Base-by-base conservation (phyloP, 1,139 yeast genomes). In the Sugiyamaella pinicola region DNA sequence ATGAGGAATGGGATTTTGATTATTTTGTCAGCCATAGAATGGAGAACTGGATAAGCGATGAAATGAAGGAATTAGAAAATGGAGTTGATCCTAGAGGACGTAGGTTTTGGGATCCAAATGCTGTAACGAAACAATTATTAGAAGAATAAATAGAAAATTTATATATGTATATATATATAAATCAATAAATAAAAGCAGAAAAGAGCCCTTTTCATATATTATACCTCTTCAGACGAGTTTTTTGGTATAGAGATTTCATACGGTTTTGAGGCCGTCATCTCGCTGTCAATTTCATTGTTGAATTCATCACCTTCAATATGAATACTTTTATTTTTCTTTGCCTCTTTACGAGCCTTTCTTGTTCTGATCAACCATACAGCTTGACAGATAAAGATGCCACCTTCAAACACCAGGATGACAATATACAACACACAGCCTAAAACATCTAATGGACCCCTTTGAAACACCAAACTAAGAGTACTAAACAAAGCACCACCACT, bases 401-500 rank as follows among this genome's bases (percentile, higher is more conserved):
- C 56, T 65, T 91, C 98, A 64, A 90, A 66, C 0, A 72, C 82
- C 15, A 89, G 78, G 47, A 91, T 89, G 21, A 88, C 74, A 8
- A 82, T 78, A 66, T 90, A 91, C 44, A 90, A 74, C 0, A 85
- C 75, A 58, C 88, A 79, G 53, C 96, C 95, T 81, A 91, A 79
- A 34, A 84, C 69, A 66, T 90, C 96, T 72, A 86, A 69, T 7
- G 57, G 52, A 13, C 74, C 73, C 13, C 60, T 58, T 53, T 67
- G 66, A 12, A 64, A 59, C 5, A 64, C 69, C 33, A 70, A 61
- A 67, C 90, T 80, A 56, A 85, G 72, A 66, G 87, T 74, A 13
- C 91, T 85, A 55, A 88, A 79, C 46, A 88, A 68, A 0, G 98
- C 97, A 9, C 98, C 98, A 49, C 78, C 61, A 7, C 87, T 79